phyloP scores from a whole-genome alignment of 1,284 basidiomycete genomes.

The Porogramme epimiltina region DNA sequence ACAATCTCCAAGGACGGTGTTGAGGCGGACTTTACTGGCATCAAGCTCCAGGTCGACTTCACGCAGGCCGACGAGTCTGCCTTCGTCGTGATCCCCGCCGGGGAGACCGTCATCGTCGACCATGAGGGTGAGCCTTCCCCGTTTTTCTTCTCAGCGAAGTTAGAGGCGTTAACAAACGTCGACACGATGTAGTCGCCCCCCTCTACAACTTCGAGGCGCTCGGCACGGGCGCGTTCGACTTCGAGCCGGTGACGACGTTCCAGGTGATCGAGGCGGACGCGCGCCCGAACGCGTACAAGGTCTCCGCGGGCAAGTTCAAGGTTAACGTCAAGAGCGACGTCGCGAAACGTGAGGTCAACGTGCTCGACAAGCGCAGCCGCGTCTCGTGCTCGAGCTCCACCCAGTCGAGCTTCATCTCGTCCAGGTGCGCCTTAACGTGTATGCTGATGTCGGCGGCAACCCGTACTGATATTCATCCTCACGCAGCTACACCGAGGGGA shows the following conservation, averaged over 20 bases:
- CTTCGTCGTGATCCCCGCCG: constrained; percentile 41
- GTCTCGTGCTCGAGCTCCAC: constrained; percentile 24
- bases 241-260: constrained; percentile 21
- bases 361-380: constrained; percentile 23
- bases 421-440: constrained; percentile 10
- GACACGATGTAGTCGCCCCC: constrained; percentile 14
- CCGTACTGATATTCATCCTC: no score
- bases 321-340: constrained; percentile 25
- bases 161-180: neutral
- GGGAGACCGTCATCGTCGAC: constrained; percentile 39
- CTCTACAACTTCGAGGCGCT: constrained; percentile 27
- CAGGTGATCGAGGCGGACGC: constrained; percentile 20
- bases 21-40: constrained; percentile 42
- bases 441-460: no score
- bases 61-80: constrained; percentile 37
- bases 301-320: constrained; percentile 13
- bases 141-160: neutral
- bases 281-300: constrained; percentile 14
- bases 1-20: constrained; percentile 42
- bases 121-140: constrained; percentile 36
- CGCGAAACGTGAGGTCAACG: constrained; percentile 19
- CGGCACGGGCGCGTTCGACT: constrained; percentile 21
- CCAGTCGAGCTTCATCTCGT: constrained; percentile 24
- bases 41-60: constrained; percentile 44
- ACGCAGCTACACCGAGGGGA: constrained; percentile 24